Evolutionary conservation across 2,329 filamentous ascomycete genomes (phyloP), one percentile per base, ranked within the genome.

Genomic region (Capronia epimyces): DNA sequence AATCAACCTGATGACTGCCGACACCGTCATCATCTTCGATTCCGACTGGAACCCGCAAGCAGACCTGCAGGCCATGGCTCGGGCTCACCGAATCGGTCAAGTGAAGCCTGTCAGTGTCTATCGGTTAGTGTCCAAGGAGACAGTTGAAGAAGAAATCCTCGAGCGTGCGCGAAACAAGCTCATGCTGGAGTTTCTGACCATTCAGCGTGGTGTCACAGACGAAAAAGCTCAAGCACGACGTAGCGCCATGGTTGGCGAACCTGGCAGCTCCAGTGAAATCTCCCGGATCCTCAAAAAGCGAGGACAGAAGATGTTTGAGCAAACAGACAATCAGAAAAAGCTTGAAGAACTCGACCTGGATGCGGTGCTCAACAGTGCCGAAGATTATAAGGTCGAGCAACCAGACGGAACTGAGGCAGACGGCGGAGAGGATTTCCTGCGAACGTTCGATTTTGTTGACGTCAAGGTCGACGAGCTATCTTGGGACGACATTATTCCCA

Each of bases 11-110:
- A 98, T 97, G 89, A 97, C 93, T 20, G 93, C 93, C 6, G 94
- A 98, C 64, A 98, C 93, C 0, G 93, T 98, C 59, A 84, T 98
- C 62, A 85, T 98, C 39, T 98, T 97, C 63, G 94, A 98, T 67
- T 97, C 93, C 0, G 90, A 96, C 64, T 98, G 94, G 93, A 98
- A 98, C 61, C 94, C 93, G 15, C 93, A 98, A 67, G 93, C 93
- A 5, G 94, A 98, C 74, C 74, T 98, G 60, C 93, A 98, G 68
- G 93, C 93, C 34, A 98, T 98, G 93, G 93, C 93, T 52, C 86
- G 93, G 69, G 94, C 94, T 52, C 94, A 98, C 71, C 87, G 93
- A 68, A 98, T 98, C 59, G 93, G 93, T 2, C 93, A 98, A 67
- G 95, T 93, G 67, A 89, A 84, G 57, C 91, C 93, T 5, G 93